phyloP scores from a whole-genome alignment of 2,329 filamentous ascomycete species.

The Trichophyton schoenleinii region DNA sequence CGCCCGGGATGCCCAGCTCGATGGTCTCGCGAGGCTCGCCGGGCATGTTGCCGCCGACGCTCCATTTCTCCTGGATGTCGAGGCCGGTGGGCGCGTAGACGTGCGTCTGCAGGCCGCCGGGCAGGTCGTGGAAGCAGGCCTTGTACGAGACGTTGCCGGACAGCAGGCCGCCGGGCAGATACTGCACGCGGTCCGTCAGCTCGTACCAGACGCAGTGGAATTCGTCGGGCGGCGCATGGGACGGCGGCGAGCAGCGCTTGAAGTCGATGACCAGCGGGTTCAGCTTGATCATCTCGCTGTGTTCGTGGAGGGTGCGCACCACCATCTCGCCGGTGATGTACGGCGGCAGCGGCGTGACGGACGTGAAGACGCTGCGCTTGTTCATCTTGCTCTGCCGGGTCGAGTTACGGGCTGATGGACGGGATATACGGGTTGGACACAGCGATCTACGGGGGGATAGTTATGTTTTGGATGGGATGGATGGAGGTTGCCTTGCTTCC shows the following conservation, averaged over 20 bases:
- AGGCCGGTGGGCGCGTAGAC: constrained; percentile 71
- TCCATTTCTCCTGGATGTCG: constrained; percentile 68
- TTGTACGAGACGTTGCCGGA: constrained; percentile 63
- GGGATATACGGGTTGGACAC: no score
- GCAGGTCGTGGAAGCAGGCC: constrained; percentile 64
- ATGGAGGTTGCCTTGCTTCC: neutral
- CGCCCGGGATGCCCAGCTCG: constrained; percentile 51
- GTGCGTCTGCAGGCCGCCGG: constrained; percentile 65
- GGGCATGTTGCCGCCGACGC: constrained; percentile 56
- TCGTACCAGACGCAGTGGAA: constrained; percentile 62
- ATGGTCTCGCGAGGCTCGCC: constrained; percentile 54
- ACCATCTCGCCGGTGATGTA: constrained; percentile 57
- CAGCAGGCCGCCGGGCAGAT: constrained; percentile 54
- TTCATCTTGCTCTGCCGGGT: neutral
- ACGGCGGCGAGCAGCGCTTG: constrained; percentile 53
- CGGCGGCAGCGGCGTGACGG: constrained; percentile 62
- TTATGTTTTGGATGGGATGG: neutral
- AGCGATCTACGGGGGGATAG: no score
- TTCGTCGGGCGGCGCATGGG: constrained; percentile 57
- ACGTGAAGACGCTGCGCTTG: constrained; percentile 45
- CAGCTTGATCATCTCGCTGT: constrained; percentile 72
- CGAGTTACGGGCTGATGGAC: neutral
- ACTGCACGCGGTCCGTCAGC: constrained; percentile 63
- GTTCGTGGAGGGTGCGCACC: constrained; percentile 62
- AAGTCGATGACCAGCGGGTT: constrained; percentile 71